These are phyloP conservation scores for Rhizopus delemar DNA, from an alignment of 371 early-diverging fungal species.

Conservation along the genomic window DNA sequence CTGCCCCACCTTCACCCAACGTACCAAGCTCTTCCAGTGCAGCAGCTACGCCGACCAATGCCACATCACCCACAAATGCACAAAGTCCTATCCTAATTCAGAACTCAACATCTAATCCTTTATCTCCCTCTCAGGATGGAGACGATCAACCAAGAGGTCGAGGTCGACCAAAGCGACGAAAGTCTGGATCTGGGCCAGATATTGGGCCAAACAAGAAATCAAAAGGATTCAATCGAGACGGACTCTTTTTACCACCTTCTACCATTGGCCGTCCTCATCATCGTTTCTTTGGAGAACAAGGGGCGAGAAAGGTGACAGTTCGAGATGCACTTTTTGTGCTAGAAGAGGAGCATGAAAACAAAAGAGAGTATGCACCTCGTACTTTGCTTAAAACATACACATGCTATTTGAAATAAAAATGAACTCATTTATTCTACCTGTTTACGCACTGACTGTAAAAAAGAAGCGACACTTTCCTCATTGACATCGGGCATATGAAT, in stretches of 20 bases:
- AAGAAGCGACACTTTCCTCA: slow-evolving; percentile 36
- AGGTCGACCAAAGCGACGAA: slow-evolving; percentile 39
- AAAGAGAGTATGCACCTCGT: slow-evolving; percentile 52
- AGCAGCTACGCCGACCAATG: slow-evolving; percentile 7
- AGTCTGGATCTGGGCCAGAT: slow-evolving; percentile 24
- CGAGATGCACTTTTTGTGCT: slow-evolving; percentile 72
- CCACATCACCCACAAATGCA: slow-evolving; percentile 14
- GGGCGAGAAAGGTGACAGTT: slow-evolving; percentile 62
- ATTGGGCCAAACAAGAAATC: slow-evolving; percentile 12
- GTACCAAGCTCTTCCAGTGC: slow-evolving; percentile 2
- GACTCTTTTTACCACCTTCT: slow-evolving; percentile 41
- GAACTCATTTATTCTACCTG: slow-evolving; percentile 20
- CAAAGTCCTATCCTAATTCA: slow-evolving; percentile 4
- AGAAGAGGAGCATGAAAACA: slow-evolving; percentile 67
- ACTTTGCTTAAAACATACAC: slow-evolving; percentile 65
- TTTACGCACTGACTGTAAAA: slow-evolving; percentile 33
- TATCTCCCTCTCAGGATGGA: neutral
- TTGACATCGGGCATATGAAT: slow-evolving; percentile 13
- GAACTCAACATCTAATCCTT: neutral
- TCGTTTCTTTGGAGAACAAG: slow-evolving; percentile 38
- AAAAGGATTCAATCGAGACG: slow-evolving; percentile 25
- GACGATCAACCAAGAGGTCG: slow-evolving; percentile 45
- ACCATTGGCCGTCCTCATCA: slow-evolving; percentile 39
- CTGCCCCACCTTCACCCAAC: slow-evolving; percentile 17
- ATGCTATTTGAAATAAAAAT: slow-evolving; percentile 47